These are phyloP conservation scores for Ogataea trehalophila DNA, from an alignment of 805 yeast species.

Conservation along the genomic window DNA sequence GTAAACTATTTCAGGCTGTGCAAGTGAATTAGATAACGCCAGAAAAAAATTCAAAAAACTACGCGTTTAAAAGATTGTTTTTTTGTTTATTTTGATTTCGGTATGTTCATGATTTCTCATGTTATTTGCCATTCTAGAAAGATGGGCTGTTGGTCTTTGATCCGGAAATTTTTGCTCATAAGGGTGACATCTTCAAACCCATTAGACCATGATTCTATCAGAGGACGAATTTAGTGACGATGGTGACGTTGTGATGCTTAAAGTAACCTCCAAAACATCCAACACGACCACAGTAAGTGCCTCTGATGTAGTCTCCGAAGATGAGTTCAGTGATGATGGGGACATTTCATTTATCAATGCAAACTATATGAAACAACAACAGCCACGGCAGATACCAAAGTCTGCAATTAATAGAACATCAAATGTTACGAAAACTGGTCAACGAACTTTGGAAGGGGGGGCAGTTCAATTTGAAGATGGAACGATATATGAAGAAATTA, in stretches of 20 bases:
- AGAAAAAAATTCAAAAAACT: too few species aligned
- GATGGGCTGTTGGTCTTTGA: too few species aligned
- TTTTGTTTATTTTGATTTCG: too few species aligned
- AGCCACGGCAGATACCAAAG: too few species aligned
- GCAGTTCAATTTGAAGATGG: slow-evolving; percentile 11
- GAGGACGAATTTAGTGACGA: slow-evolving; percentile 24
- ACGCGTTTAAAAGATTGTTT: too few species aligned
- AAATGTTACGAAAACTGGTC: slow-evolving; percentile 16
- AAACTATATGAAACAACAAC: too few species aligned
- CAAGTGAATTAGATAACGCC: too few species aligned
- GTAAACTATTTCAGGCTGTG: too few species aligned
- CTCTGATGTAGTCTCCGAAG: slow-evolving; percentile 6
- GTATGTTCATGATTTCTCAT: too few species aligned
- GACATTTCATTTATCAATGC: slow-evolving; percentile 14
- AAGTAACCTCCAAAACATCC: neutral
- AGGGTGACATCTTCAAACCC: neutral
- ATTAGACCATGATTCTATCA: slow-evolving; percentile 7
- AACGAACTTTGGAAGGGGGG: slow-evolving; percentile 23
- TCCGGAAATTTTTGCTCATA: too few species aligned
- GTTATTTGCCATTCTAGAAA: too few species aligned
- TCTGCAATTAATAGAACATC: slow-evolving; percentile 17
- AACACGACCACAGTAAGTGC: too few species aligned
- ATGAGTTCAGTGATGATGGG: slow-evolving; percentile 24
- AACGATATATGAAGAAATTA: slow-evolving; percentile 23
- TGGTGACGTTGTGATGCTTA: slow-evolving; percentile 18